Evolutionary conservation across 129 eudicot species (phyloP).

Genomic region (Flaveria linearis): DNA sequence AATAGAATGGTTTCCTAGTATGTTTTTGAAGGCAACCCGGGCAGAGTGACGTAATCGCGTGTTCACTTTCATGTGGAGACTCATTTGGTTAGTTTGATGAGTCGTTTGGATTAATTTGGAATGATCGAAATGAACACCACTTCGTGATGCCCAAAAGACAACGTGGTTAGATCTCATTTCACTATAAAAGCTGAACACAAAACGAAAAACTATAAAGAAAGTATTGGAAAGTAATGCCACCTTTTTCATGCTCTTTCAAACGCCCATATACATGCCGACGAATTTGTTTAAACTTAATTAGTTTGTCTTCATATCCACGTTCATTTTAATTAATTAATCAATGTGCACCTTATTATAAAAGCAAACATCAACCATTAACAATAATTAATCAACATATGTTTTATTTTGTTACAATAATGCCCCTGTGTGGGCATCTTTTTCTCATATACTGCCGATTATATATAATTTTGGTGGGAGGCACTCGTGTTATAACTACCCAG

Average conservation of each 20-base stretch:
- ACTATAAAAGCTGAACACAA: slow-evolving; percentile 18
- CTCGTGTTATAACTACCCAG: neutral
- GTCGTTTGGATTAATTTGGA: neutral
- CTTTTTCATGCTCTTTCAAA: slow-evolving; percentile 25
- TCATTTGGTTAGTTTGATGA: neutral
- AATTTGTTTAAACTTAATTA: neutral
- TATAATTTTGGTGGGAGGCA: neutral
- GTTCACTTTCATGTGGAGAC: too few species aligned
- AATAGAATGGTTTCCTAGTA: too few species aligned
- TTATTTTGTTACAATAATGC: neutral
- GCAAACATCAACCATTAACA: neutral
- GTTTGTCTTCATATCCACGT: neutral
- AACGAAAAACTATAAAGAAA: neutral
- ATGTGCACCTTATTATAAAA: neutral
- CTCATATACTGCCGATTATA: slow-evolving; percentile 19
- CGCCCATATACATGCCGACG: neutral
- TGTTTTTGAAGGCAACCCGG: too few species aligned
- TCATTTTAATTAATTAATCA: too few species aligned
- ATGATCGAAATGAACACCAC: slow-evolving; percentile 12
- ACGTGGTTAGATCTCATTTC: slow-evolving; percentile 1
- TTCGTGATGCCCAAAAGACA: slow-evolving; percentile 25
- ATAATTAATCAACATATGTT: neutral
- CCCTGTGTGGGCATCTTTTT: slow-evolving; percentile 7
- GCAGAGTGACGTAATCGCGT: too few species aligned
- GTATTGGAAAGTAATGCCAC: slow-evolving; percentile 15